Evolutionary conservation across 257 asterid genomes (phyloP).

Genomic region (Cynanchum wilfordii): DNA sequence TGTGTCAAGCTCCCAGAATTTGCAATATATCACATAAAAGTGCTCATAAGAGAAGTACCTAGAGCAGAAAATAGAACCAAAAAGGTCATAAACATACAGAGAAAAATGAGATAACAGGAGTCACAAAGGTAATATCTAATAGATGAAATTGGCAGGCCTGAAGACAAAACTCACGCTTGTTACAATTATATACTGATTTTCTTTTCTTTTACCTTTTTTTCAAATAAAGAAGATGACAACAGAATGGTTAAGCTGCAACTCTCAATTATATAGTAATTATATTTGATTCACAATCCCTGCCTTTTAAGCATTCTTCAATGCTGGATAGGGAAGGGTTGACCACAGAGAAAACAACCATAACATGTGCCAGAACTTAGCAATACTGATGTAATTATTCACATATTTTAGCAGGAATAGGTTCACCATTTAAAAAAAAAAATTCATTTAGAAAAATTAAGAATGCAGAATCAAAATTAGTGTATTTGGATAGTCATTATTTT

Average conservation of each 20-base stretch:
- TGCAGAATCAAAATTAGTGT: no score
- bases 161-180: neutral
- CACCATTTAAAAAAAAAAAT: neutral
- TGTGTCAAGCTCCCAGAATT: constrained; percentile 99
- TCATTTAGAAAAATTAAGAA: neutral
- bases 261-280: neutral
- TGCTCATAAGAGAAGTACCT: constrained; percentile 99
- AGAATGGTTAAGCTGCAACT: neutral
- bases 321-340: neutral
- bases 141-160: neutral
- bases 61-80: constrained; percentile 29
- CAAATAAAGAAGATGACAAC: neutral
- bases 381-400: neutral
- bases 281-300: neutral
- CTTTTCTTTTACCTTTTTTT: no score
- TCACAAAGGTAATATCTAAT: neutral
- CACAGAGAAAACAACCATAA: neutral
- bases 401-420: neutral
- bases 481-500: no score
- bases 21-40: constrained; percentile 98
- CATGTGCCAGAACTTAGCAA: neutral
- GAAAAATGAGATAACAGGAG: neutral
- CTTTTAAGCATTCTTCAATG: neutral
- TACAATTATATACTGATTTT: neutral
- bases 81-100: constrained; percentile 5